Base-by-base conservation (phyloP, 1,284 basidiomycete genomes). In the Mycena sp. region DNA sequence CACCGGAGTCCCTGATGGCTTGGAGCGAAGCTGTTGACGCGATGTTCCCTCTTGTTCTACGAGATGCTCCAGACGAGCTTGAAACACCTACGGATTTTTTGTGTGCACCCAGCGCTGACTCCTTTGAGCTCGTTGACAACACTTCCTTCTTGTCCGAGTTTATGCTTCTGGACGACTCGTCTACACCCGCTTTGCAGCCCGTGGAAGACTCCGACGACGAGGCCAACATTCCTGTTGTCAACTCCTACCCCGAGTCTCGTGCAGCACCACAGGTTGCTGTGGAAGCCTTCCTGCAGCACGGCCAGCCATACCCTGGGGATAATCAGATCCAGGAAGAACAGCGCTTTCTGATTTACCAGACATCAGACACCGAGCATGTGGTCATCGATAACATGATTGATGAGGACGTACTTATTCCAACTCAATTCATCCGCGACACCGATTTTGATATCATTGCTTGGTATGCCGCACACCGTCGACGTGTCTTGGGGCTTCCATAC, bases 1-100 rank as follows among this genome's bases (percentile, higher is more conserved):
- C 59, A 9, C 59, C 59, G 1, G 51, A 46, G 10, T 32, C 60
- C 6, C 21, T 61, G 21, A 61, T 61, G 60, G n/a, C 21, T 5
- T 61, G 60, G 60, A 12, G 12, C 10, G 60, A 61, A 21, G 53
- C 45, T 2, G 40, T 16, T 4, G 46, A 61, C 2, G 52, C 60
- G 21, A 55, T 25, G 14, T 19, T 60, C 2, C 58, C 50, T 28
- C 16, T 51, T 5, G 19, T n/a, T 4, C 17, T 59, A n/a, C 32
- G 17, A n/a, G 12, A 14, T 12, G 26, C 5, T n/a, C 17, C 46
- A 7, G 19, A 14, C 21, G 25, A 9, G n/a, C n/a, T n/a, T 17
- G 28, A 41, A 37, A 9, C n/a, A 7, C n/a, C 40, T 10, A 7
- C 44, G 25, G 11, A 46, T 25, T 21, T 26, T 6, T 21, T 10